Evolutionary conservation across 139 green algal species (phyloP).

Genomic region (Micromonas pusilla): DNA sequence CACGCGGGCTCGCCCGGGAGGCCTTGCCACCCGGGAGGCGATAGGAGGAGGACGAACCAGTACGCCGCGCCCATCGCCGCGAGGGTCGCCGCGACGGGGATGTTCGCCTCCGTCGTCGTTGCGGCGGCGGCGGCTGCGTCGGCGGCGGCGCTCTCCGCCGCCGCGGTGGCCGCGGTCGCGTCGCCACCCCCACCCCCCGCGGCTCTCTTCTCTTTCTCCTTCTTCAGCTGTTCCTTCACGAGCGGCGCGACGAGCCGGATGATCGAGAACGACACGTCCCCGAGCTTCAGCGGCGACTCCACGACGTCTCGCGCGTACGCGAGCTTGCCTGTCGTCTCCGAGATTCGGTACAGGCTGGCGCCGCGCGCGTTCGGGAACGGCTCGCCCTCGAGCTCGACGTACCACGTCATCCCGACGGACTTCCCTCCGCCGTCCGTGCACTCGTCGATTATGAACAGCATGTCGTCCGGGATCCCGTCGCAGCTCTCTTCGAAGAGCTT

Average conservation of each 20-base stretch:
- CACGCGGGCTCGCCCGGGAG: conserved; percentile 30
- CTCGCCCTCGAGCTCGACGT: conserved; percentile 29
- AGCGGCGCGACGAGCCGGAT: conserved; percentile 30
- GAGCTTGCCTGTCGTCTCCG: conserved; percentile 20
- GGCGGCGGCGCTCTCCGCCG: too few species aligned
- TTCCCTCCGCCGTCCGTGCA: not conserved
- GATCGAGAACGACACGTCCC: conserved; percentile 25
- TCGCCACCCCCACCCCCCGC: not conserved
- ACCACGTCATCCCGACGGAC: conserved; percentile 24
- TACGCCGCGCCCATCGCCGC: conserved; percentile 14
- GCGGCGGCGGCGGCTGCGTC: too few species aligned
- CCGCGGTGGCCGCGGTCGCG: not conserved
- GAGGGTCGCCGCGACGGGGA: not conserved
- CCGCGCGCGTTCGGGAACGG: conserved; percentile 34
- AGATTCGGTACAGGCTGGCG: conserved; percentile 24
- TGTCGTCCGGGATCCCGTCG: conserved; percentile 29
- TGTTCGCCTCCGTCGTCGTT: not conserved
- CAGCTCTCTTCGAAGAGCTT: conserved; percentile 28
- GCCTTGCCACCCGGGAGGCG: not conserved
- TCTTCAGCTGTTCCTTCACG: conserved; percentile 16
- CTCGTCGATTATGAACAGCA: conserved; percentile 31
- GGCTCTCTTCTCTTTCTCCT: not conserved
- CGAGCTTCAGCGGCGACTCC: conserved; percentile 26
- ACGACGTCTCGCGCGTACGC: conserved; percentile 34
- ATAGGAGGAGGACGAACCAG: conserved; percentile 30